phyloP scores from a whole-genome alignment of 2,329 filamentous ascomycete species.

The Penicillium crustosum region DNA sequence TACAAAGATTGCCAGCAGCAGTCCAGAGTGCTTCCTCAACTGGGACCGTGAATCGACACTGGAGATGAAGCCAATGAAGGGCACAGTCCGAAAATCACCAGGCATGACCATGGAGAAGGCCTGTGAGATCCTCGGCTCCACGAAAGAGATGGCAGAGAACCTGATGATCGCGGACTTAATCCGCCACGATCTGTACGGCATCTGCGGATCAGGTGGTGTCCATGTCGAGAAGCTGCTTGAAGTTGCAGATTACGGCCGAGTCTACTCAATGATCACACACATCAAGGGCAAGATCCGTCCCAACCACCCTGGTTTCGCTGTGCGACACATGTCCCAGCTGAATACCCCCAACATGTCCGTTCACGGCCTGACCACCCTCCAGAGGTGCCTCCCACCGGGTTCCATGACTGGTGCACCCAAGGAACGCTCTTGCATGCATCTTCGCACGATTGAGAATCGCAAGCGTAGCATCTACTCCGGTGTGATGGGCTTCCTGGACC shows the following conservation, averaged over 20 bases:
- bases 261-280: slow-evolving; percentile 88
- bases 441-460: slow-evolving; percentile 65
- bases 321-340: slow-evolving; percentile 32
- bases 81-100: slow-evolving; percentile 78
- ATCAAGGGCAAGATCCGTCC: slow-evolving; percentile 63
- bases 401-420: slow-evolving; percentile 98
- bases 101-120: slow-evolving; percentile 71
- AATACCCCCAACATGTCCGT: slow-evolving; percentile 37
- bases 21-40: slow-evolving; percentile 83
- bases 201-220: slow-evolving; percentile 73
- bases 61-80: slow-evolving; percentile 89
- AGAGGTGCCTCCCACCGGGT: slow-evolving; percentile 77
- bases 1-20: slow-evolving; percentile 75
- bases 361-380: slow-evolving; percentile 70
- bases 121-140: slow-evolving; percentile 68
- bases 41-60: slow-evolving; percentile 54
- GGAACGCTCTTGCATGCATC: slow-evolving; percentile 82
- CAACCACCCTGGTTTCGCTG: slow-evolving; percentile 31
- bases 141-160: slow-evolving; percentile 93
- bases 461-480: slow-evolving; percentile 78
- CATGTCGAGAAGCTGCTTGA: slow-evolving; percentile 74
- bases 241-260: slow-evolving; percentile 86
- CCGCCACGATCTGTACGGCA: slow-evolving; percentile 86
- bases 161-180: slow-evolving; percentile 98
- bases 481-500: slow-evolving; percentile 85